Evolutionary conservation across 2,329 filamentous ascomycete species (phyloP), one percentile per base, ranked within the genome.

Genomic region (Microcyclospora tardicrescens): DNA sequence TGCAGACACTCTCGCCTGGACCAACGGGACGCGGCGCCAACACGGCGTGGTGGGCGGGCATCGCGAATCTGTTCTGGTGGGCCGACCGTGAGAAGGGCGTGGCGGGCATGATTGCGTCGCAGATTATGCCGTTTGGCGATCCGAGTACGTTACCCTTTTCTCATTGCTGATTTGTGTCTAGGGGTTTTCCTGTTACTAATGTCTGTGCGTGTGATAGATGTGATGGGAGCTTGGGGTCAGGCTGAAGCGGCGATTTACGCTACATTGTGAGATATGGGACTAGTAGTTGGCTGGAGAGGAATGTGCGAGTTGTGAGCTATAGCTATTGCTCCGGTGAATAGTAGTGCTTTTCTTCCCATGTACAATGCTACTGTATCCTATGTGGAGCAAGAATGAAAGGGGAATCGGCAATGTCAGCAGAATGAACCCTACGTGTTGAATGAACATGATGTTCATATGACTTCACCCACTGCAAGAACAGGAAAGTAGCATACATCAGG

Each of bases 61-160:
- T 61, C 30, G 53, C 58, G 4, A 61, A 61, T 36, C 41, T 61
- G 34, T 61, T 61, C 45, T 61, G 57, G 57, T 61, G 57, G 54
- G 51, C 48, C 16, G 59, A 62, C 44, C 44, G 57, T 9, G 57
- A 58, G 45, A 58, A 54, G 45, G 59, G 59, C 10, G 54, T 62
- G 14, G 57, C 53, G 10, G 57, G 58, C 19, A 60, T 62, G 56
- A 60, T 62, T 37, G 56, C 56, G 5, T 48, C 43, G 16, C 59
- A 61, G 41, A 47, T 60, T 32, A 52, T 60, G 53, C 59, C 59
- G 6, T 61, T 62, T 43, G 57, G 56, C 5, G 58, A 59, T 31
- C 35, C 37, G 34, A n/a, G 12, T 32, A n/a, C 30, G 12, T 32
- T 15, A n/a, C 12, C 14, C 12, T 32, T 4, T 32, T 32, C 12